A percentile compares a stretch with the other conserved stretches of the same genome.
Conservation (phyloP, 768 basidiomycete species). For the Phanerochaete sordida region DNA sequence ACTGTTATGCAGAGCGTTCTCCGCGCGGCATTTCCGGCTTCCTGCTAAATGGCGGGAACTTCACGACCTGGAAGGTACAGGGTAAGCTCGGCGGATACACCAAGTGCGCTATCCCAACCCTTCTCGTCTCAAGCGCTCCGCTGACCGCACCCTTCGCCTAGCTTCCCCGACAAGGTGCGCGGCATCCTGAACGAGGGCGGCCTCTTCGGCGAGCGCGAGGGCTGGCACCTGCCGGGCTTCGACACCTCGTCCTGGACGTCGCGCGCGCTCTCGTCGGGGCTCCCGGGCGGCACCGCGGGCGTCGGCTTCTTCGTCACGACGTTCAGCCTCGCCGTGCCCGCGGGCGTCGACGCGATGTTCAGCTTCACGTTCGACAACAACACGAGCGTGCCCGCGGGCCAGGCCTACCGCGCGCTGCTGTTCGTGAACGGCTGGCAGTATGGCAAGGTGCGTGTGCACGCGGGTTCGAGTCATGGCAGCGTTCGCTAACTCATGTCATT, state of each 20-base stretch:
- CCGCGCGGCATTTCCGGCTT: conserved; percentile 81
- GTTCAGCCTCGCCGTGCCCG: conserved; percentile 58
- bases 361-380: conserved; percentile 68
- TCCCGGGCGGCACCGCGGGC: conserved; percentile 58
- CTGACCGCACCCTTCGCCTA: conserved; percentile 23
- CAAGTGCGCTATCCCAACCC: conserved; percentile 19
- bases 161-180: conserved; percentile 65
- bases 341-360: conserved; percentile 61
- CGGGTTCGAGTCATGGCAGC: too few species aligned
- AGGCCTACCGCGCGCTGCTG: conserved; percentile 67
- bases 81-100: conserved; percentile 43
- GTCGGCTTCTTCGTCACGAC: conserved; percentile 82
- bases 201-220: conserved; percentile 38
- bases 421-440: conserved; percentile 92
- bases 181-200: conserved; percentile 47
- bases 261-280: conserved; percentile 54
- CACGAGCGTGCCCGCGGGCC: conserved; percentile 25
- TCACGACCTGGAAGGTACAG: conserved; percentile 41
- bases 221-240: conserved; percentile 57
- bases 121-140: background rate
- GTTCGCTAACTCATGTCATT: background rate
- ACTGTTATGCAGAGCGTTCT: conserved; percentile 44
- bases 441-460: conserved; percentile 56
- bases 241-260: conserved; percentile 56
- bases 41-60: conserved; percentile 53